A percentile compares a stretch with the other conserved stretches of the same genome.
These are phyloP conservation scores for Periglandula ipomoeae DNA, from an alignment of 2,329 filamentous ascomycete genomes.

Conservation along the genomic window DNA sequence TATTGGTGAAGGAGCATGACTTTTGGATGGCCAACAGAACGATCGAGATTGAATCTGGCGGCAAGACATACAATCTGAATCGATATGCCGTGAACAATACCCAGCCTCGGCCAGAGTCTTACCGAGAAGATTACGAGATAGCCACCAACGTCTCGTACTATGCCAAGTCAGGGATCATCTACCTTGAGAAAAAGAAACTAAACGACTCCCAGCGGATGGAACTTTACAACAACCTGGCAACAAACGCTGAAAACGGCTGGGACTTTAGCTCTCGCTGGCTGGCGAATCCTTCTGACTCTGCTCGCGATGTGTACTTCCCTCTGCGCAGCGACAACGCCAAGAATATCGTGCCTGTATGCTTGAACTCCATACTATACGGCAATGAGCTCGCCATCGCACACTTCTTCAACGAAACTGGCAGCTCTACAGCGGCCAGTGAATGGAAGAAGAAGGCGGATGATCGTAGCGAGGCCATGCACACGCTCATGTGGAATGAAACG, in stretches of 20 bases:
- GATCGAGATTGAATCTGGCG: slow-evolving; percentile 36
- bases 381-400: slow-evolving; percentile 51
- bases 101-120: slow-evolving; percentile 59
- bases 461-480: slow-evolving; percentile 53
- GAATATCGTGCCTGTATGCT: slow-evolving; percentile 52
- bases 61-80: slow-evolving; percentile 45
- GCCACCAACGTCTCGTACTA: slow-evolving; percentile 59
- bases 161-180: slow-evolving; percentile 47
- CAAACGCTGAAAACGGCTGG: slow-evolving; percentile 57
- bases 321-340: slow-evolving; percentile 52
- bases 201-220: slow-evolving; percentile 40
- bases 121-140: slow-evolving; percentile 54
- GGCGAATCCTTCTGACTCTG: slow-evolving; percentile 46
- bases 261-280: slow-evolving; percentile 56
- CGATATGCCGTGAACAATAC: slow-evolving; percentile 53
- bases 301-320: slow-evolving; percentile 53
- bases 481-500: slow-evolving; percentile 55
- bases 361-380: slow-evolving; percentile 60
- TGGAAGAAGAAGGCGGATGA: slow-evolving; percentile 41
- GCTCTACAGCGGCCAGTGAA: slow-evolving; percentile 35
- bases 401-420: slow-evolving; percentile 43
- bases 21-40: slow-evolving; percentile 56
- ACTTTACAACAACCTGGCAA: slow-evolving; percentile 54
- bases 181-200: slow-evolving; percentile 40
- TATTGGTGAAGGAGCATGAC: slow-evolving; percentile 53